These are phyloP conservation scores for Termitomyces sp. DNA, from an alignment of 768 basidiomycete genomes.

Conservation along the genomic window DNA sequence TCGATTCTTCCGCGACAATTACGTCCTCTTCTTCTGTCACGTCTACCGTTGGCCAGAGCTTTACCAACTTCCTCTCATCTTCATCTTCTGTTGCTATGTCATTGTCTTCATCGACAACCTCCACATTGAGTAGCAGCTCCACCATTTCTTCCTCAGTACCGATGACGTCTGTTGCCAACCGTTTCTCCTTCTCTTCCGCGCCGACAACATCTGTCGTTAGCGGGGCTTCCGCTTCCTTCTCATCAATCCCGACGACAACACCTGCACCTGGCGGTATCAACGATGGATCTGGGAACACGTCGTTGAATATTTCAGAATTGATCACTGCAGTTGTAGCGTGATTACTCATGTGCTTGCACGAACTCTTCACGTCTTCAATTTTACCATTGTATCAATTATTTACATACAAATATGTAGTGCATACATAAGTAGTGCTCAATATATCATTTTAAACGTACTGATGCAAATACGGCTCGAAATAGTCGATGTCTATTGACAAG, in stretches of 20 bases:
- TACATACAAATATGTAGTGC: neutral
- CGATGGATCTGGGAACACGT: slow-evolving; percentile 4
- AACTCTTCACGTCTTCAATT: neutral
- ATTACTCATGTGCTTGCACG: neutral
- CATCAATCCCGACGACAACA: slow-evolving; percentile 6
- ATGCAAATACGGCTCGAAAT: no score
- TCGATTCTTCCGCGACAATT: neutral
- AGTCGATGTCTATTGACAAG: neutral
- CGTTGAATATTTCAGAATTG: slow-evolving; percentile 12
- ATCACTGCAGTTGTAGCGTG: slow-evolving; percentile 12
- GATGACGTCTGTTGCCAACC: neutral
- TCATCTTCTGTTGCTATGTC: neutral
- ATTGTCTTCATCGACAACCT: neutral
- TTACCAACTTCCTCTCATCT: neutral
- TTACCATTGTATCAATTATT: neutral
- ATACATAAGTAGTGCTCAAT: neutral
- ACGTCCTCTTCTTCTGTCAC: neutral
- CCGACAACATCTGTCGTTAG: neutral
- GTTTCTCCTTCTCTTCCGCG: neutral
- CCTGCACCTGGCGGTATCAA: slow-evolving; percentile 8
- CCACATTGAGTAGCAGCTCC: slow-evolving; percentile 2
- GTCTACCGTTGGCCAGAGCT: neutral
- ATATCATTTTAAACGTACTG: neutral
- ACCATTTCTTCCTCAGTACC: neutral
- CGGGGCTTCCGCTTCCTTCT: slow-evolving; percentile 6